Percentiles rank a stretch among this genome's conserved stretches.
Conservation (phyloP, 2,329 filamentous ascomycete species). For the Cercospora beticola region DNA sequence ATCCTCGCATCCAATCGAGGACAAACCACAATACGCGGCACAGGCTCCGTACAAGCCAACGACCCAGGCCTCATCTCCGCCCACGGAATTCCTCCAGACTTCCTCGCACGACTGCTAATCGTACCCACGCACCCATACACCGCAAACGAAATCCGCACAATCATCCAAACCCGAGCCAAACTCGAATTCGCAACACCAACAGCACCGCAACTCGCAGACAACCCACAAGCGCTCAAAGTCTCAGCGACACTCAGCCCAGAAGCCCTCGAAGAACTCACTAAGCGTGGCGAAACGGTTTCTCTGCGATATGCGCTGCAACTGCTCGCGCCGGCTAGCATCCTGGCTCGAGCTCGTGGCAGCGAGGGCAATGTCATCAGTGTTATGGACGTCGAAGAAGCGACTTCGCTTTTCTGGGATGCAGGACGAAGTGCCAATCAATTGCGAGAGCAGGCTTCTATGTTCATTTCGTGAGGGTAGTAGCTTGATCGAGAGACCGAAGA, state of each 20-base stretch:
- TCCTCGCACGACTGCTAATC: constrained; percentile 90
- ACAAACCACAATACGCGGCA: constrained; percentile 87
- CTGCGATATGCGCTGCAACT: constrained; percentile 91
- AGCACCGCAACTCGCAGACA: constrained; percentile 36
- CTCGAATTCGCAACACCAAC: constrained; percentile 40
- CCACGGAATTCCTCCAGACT: constrained; percentile 91
- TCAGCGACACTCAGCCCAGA: constrained; percentile 74
- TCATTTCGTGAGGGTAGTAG: constrained; percentile 35
- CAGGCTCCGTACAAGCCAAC: constrained; percentile 50
- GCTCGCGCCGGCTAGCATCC: constrained; percentile 83
- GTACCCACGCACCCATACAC: constrained; percentile 90
- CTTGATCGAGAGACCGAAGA: neutral
- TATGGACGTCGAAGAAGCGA: constrained; percentile 56
- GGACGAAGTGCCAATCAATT: constrained; percentile 46
- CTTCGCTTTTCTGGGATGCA: constrained; percentile 50
- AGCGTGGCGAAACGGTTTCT: constrained; percentile 84
- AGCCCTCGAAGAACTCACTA: constrained; percentile 81
- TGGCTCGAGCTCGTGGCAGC: constrained; percentile 67
- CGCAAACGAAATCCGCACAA: constrained; percentile 85
- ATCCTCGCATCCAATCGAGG: constrained; percentile 97
- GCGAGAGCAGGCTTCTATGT: constrained; percentile 34
- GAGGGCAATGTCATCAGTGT: constrained; percentile 45
- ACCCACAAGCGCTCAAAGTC: constrained; percentile 62
- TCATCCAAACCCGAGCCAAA: constrained; percentile 75
- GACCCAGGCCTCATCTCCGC: constrained; percentile 70